These are phyloP conservation scores for Russula virescens DNA, from an alignment of 768 basidiomycete species.

Conservation along the genomic window DNA sequence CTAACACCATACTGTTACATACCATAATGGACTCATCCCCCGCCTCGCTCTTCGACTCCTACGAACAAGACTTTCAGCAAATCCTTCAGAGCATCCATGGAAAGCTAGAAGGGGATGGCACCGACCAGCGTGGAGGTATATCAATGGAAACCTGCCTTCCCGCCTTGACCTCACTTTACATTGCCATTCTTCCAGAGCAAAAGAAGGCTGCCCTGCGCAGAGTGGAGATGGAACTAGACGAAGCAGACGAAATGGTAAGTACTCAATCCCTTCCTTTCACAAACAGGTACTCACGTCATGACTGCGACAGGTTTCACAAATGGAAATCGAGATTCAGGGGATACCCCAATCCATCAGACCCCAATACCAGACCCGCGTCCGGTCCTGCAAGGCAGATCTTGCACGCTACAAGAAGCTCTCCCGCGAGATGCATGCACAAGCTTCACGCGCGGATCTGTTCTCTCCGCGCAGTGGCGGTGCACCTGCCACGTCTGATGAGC, in stretches of 20 bases:
- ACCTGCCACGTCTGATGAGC: slow-evolving; percentile 71
- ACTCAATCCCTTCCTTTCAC: neutral
- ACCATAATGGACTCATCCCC: slow-evolving; percentile 72
- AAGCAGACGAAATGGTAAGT: slow-evolving; percentile 93
- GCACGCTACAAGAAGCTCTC: slow-evolving; percentile 74
- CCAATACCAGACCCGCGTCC: slow-evolving; percentile 70
- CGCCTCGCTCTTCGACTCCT: slow-evolving; percentile 81
- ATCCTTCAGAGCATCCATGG: slow-evolving; percentile 68
- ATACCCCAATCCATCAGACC: slow-evolving; percentile 82
- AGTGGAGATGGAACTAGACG: slow-evolving; percentile 93
- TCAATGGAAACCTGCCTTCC: neutral
- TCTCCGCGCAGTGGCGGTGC: slow-evolving; percentile 26
- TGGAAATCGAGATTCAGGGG: slow-evolving; percentile 97
- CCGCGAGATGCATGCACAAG: slow-evolving; percentile 64
- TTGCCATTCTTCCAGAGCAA: slow-evolving; percentile 49
- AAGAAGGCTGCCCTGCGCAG: slow-evolving; percentile 73
- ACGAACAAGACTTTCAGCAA: slow-evolving; percentile 88
- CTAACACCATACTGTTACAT: too few species aligned
- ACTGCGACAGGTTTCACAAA: slow-evolving; percentile 78
- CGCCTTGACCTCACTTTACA: neutral
- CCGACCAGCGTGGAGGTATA: slow-evolving; percentile 66
- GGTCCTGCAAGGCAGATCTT: slow-evolving; percentile 68
- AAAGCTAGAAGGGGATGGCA: slow-evolving; percentile 69
- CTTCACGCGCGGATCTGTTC: slow-evolving; percentile 75
- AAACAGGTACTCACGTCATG: neutral